phyloP scores from a whole-genome alignment of 1,284 basidiomycete genomes.

The Leccinum pachyderme region DNA sequence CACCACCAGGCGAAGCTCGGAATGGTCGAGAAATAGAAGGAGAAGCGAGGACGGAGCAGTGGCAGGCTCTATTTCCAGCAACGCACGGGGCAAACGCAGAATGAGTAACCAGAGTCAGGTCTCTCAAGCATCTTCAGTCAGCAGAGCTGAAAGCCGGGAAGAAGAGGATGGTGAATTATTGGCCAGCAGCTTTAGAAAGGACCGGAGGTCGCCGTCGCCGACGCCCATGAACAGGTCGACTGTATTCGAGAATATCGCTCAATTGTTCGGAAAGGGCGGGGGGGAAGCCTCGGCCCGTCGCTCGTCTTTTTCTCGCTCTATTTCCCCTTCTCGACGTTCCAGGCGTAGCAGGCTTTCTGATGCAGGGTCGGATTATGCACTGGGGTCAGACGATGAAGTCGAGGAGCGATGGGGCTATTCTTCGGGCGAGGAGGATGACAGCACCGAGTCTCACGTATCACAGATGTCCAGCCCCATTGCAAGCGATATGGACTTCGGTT shows the following conservation, averaged over 20 bases:
- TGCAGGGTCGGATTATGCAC: slow-evolving; percentile 55
- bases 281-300: slow-evolving; percentile 45
- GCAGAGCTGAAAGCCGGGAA: slow-evolving; percentile 16
- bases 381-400: slow-evolving; percentile 52
- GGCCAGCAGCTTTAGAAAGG: slow-evolving; percentile 26
- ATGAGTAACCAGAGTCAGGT: slow-evolving; percentile 49
- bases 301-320: slow-evolving; percentile 54
- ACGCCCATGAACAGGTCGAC: slow-evolving; percentile 46
- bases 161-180: slow-evolving; percentile 25
- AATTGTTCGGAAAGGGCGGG: slow-evolving; percentile 59
- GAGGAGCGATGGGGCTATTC: slow-evolving; percentile 79
- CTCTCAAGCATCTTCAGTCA: slow-evolving; percentile 37
- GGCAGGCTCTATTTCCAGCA: slow-evolving; percentile 26
- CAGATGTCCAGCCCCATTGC: slow-evolving; percentile 40
- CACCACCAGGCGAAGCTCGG: slow-evolving; percentile 50
- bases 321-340: slow-evolving; percentile 51
- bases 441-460: slow-evolving; percentile 31
- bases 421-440: slow-evolving; percentile 64
- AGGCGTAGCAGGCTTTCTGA: slow-evolving; percentile 55
- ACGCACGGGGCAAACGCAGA: slow-evolving; percentile 36
- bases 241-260: slow-evolving; percentile 67
- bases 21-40: slow-evolving; percentile 49
- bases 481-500: slow-evolving; percentile 66
- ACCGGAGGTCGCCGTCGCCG: slow-evolving; percentile 35
- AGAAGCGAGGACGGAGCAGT: slow-evolving; percentile 47